Base-by-base conservation (phyloP, 78 protist species). In the Chrysochromulina tobinii region DNA sequence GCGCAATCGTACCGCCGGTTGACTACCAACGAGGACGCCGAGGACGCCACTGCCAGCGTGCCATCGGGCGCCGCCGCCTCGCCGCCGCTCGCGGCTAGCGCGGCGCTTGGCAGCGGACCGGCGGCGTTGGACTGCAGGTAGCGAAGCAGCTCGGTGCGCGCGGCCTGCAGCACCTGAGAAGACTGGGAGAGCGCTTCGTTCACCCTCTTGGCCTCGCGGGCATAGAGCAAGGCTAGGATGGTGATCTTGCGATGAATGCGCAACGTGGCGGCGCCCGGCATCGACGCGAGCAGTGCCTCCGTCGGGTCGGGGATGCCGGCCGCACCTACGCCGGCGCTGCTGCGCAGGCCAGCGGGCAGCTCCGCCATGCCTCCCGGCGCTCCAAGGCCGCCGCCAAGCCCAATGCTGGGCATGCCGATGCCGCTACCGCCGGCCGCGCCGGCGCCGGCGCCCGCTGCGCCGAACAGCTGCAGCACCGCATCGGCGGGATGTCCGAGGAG, bases 101-200 rank as follows among this genome's bases (percentile, higher is more conserved):
- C 69, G 79, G 7, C 79, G 88, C 14, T 18, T 5, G 51, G 25
- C 12, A 0, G 55, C 88, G 53, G 69, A 12, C 25, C 25, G 51
- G 69, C 88, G 51, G 73, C 25, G 73, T 21, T 64, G 25, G 69
- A 64, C 15, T 15, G 69, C 69, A 15, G 23, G 84, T 93, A 95
- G 61, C 89, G 91, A 50, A 93, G 51, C 61, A 95, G 85, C 64
- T 95, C 96, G 50, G 85, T 67, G n/a, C 96, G 87, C 27, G 86
- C 88, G 48, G 73, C 90, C 59, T 64, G 57, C 55, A 94, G 88
- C 73, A 77, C 67, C 88, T 95, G 94, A 20, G 93, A 89, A 48
- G 88, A 59, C 51, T 73, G 51, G 91, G 90, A 73, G 54, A 95
- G 72, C 61, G 85, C 23, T 38, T 91, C 94, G 89, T 91, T 89